These are phyloP conservation scores for Verruconis gallopava DNA, from an alignment of 2,329 filamentous ascomycete species.

Conservation along the genomic window DNA sequence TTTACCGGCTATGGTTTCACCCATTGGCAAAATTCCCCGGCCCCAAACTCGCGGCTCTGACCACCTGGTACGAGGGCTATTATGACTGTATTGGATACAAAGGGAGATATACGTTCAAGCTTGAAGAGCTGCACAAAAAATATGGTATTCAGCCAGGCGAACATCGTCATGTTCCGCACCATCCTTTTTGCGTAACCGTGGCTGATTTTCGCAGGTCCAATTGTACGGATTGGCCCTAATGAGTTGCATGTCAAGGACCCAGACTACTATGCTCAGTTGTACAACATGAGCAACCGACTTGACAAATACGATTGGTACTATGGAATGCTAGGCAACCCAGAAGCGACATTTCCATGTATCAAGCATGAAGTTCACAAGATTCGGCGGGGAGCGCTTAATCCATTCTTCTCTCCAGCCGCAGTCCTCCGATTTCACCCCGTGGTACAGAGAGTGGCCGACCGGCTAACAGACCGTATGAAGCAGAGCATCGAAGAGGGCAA, in stretches of 20 bases:
- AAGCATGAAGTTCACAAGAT: slow-evolving; percentile 7
- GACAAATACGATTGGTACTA: slow-evolving; percentile 10
- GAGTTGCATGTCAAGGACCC: slow-evolving; percentile 17
- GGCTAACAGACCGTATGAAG: slow-evolving; percentile 11
- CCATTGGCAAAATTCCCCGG: slow-evolving; percentile 10
- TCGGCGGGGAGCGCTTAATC: slow-evolving; percentile 10
- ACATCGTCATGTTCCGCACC: too few species aligned
- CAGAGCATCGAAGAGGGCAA: slow-evolving; percentile 11
- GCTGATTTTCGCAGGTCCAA: slow-evolving; percentile 12
- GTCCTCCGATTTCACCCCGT: slow-evolving; percentile 11
- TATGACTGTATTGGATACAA: slow-evolving; percentile 7
- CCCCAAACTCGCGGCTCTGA: slow-evolving; percentile 9
- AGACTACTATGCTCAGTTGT: slow-evolving; percentile 13
- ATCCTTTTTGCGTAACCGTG: background rate
- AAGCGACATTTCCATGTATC: slow-evolving; percentile 5
- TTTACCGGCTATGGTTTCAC: slow-evolving; percentile 7
- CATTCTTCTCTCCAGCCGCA: slow-evolving; percentile 12
- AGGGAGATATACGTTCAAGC: slow-evolving; percentile 2
- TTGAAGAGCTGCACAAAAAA: slow-evolving; percentile 8
- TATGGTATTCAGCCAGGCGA: slow-evolving; percentile 7
- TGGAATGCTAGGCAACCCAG: slow-evolving; percentile 4
- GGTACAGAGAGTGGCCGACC: slow-evolving; percentile 10
- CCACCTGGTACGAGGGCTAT: slow-evolving; percentile 9
- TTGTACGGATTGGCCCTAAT: slow-evolving; percentile 15
- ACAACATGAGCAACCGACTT: slow-evolving; percentile 7